Evolutionary conservation across 768 basidiomycete species (phyloP), one percentile per base, ranked within the genome.

Genomic region (Ramaria rubella): DNA sequence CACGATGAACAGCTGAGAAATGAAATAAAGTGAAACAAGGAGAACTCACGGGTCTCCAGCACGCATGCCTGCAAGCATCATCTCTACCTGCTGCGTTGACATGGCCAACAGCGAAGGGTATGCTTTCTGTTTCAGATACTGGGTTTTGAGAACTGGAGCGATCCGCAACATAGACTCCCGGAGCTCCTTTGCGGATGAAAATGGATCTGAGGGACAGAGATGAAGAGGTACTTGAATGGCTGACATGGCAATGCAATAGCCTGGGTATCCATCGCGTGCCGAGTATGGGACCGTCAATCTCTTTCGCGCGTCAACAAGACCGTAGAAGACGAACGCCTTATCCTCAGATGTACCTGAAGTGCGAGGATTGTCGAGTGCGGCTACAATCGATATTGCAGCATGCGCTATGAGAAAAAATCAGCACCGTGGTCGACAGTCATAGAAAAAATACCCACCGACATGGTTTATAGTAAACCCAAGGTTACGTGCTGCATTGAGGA

Each of bases 321-420:
- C 52, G 42, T 58, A 62, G 43, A 52, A 60, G 42, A 62, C 61
- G 36, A 67, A 14, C 33, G 52, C 54, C 7, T 44, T 46, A 6
- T 60, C 26, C 0, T 58, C 23, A 15, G 55, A 57, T 14, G 43
- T 24, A 6, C 60, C 19, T 1, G 63, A n/a, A n/a, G 36, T 7
- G n/a, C n/a, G 59, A 15, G 67, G 67, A 53, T 65, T 66, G 55
- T 64, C 60, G 17, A 58, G 30, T 8, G 62, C 51, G 12, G 52
- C 34, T 4, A 62, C 45, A 49, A 68, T 55, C 29, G 52, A 54
- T 2, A 64, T 27, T 11, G 67, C 64, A 3, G 63, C 67, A 50
- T 67, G 66, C 0, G 63, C 67, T 66, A 40, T 14, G 9, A 27
- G 6, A 38, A 3, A 38, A 38, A n/a, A n/a, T 38, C 14, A 38